Percentiles rank a stretch among this genome's conserved stretches.
phyloP scores from a whole-genome alignment of 225 moss, liverwort and hornwort genomes.

The Bryum argenteum region DNA sequence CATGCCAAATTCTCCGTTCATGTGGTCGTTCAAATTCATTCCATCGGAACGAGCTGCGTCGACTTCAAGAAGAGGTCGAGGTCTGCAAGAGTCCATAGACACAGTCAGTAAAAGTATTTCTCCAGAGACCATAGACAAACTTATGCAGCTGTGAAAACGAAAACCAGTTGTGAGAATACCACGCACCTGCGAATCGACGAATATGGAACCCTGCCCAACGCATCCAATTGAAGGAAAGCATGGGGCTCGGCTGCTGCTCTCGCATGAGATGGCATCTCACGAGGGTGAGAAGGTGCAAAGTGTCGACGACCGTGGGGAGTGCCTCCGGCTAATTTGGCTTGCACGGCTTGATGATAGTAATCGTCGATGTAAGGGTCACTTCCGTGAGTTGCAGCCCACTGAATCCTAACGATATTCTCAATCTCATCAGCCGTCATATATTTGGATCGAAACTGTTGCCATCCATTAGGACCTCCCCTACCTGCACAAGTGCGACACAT shows the following conservation, averaged over 20 bases:
- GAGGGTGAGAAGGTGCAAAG: conserved; percentile 86
- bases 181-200: conserved; percentile 81
- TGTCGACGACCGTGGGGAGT: conserved; percentile 81
- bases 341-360: conserved; percentile 95
- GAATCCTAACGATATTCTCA: conserved; percentile 94
- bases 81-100: conserved; percentile 37
- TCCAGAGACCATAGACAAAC: not conserved
- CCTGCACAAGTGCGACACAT: conserved; percentile 23
- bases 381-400: conserved; percentile 98
- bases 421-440: conserved; percentile 97
- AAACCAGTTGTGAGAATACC: not conserved
- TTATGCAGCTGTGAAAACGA: not conserved
- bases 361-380: conserved; percentile 97
- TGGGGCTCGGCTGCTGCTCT: conserved; percentile 91
- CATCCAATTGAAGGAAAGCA: conserved; percentile 95
- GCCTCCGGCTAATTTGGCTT: conserved; percentile 64
- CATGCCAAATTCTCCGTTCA: conserved; percentile 56
- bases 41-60: conserved; percentile 62
- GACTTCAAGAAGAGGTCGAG: conserved; percentile 93
- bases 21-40: conserved; percentile 47
- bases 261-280: conserved; percentile 92
- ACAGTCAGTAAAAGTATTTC: not conserved
- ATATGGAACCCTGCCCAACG: conserved; percentile 89
- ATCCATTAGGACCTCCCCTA: conserved; percentile 62
- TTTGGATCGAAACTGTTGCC: conserved; percentile 87